phyloP scores from a whole-genome alignment of 306 rosid species.

The Rosa rugosa region DNA sequence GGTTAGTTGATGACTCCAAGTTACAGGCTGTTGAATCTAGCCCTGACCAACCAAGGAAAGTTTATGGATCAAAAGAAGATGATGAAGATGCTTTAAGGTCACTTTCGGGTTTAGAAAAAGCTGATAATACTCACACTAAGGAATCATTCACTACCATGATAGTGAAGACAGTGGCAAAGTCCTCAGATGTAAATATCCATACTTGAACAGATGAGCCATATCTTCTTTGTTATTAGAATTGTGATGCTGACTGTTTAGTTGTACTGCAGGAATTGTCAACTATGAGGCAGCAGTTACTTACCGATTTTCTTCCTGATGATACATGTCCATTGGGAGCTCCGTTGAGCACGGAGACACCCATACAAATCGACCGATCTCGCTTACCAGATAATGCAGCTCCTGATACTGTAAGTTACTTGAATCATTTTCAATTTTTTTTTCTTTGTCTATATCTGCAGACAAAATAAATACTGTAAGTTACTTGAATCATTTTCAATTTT shows the following conservation, averaged over 20 bases:
- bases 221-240: not conserved
- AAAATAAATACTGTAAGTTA: too few species aligned
- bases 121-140: slow-evolving; percentile 37
- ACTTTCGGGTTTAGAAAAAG: slow-evolving; percentile 38
- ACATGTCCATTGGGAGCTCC: slow-evolving; percentile 56
- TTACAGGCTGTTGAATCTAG: slow-evolving; percentile 41
- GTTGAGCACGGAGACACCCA: slow-evolving; percentile 41
- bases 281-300: slow-evolving; percentile 47
- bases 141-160: slow-evolving; percentile 56
- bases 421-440: not conserved
- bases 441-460: not conserved
- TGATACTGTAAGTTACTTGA: slow-evolving; percentile 44
- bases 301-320: slow-evolving; percentile 59
- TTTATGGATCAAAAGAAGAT: slow-evolving; percentile 82
- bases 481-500: too few species aligned
- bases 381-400: slow-evolving; percentile 37
- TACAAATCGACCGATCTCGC: slow-evolving; percentile 41
- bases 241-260: not conserved
- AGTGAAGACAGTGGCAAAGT: slow-evolving; percentile 40
- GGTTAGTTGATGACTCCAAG: slow-evolving; percentile 64
- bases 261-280: slow-evolving; percentile 33
- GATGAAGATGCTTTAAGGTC: slow-evolving; percentile 53
- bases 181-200: slow-evolving; percentile 43
- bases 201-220: not conserved
- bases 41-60: slow-evolving; percentile 32